These are phyloP conservation scores for Fusarium euwallaceae DNA, from an alignment of 2,329 filamentous ascomycete genomes.

Conservation along the genomic window DNA sequence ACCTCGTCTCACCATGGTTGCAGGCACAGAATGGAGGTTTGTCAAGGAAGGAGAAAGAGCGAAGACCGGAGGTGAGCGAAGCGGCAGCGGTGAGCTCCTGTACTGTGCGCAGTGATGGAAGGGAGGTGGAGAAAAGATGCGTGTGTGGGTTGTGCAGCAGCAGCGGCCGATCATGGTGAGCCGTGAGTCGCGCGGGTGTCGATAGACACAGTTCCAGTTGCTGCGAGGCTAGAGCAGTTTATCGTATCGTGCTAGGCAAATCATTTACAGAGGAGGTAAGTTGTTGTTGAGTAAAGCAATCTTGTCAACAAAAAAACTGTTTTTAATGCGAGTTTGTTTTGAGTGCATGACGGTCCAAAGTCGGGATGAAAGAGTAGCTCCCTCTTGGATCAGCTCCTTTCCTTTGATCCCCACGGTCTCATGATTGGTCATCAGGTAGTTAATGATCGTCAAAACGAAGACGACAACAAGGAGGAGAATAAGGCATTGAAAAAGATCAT, in stretches of 20 bases:
- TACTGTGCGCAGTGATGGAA: too few species aligned
- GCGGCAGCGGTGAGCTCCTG: conserved; percentile 27
- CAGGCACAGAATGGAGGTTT: conserved; percentile 29
- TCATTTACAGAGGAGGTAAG: not conserved
- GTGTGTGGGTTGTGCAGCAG: conserved; percentile 5
- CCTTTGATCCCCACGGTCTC: not conserved
- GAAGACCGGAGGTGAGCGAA: conserved; percentile 35
- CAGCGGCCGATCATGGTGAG: conserved; percentile 30
- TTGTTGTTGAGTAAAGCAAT: conserved; percentile 28
- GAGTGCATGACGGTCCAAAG: not conserved
- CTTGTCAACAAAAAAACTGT: conserved; percentile 30
- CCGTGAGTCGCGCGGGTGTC: conserved; percentile 37
- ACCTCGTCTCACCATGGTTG: conserved; percentile 31
- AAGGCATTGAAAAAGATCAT: not conserved
- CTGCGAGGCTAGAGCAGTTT: conserved; percentile 19
- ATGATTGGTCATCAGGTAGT: conserved; percentile 7
- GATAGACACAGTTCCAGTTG: conserved; percentile 8
- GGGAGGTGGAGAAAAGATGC: conserved; percentile 23
- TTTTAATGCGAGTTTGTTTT: not conserved
- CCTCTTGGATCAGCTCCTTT: not conserved
- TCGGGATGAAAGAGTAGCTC: not conserved
- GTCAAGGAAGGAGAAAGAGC: not conserved
- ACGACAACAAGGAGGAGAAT: not conserved
- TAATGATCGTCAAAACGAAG: not conserved
- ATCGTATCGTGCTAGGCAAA: conserved; percentile 10